A percentile compares a stretch with the other conserved stretches of the same genome.
phyloP scores from a whole-genome alignment of 106 monocot species.

The Dioscorea dumetorum region DNA sequence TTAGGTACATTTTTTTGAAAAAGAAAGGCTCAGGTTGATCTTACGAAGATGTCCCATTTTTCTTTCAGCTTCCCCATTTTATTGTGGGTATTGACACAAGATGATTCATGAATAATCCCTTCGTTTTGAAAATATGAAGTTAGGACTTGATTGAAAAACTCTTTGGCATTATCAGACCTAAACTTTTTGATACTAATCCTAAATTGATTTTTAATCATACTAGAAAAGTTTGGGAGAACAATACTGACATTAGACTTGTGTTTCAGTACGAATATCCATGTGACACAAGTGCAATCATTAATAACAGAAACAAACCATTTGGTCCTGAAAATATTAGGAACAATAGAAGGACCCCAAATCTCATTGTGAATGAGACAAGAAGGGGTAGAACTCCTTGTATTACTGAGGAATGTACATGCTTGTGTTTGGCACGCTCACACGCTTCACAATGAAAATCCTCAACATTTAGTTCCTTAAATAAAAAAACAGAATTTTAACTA shows the following conservation, averaged over 20 bases:
- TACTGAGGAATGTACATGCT: neutral
- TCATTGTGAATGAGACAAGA: too few species aligned
- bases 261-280: too few species aligned
- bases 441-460: too few species aligned
- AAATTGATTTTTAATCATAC: conserved; percentile 12
- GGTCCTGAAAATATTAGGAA: too few species aligned
- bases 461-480: too few species aligned
- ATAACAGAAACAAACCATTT: too few species aligned
- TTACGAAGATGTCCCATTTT: conserved; percentile 17
- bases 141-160: neutral
- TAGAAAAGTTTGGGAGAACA: neutral
- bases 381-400: too few species aligned
- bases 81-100: conserved; percentile 4
- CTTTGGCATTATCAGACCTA: too few species aligned
- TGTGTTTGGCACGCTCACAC: neutral
- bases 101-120: conserved; percentile 13
- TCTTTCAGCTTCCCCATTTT: conserved; percentile 19
- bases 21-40: too few species aligned
- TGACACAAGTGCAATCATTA: too few species aligned
- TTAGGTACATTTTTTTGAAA: neutral
- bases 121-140: neutral
- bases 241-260: too few species aligned
- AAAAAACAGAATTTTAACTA: neutral
- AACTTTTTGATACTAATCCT: neutral
- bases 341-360: too few species aligned